Conservation (phyloP, 352 stramenopile species). For the Elongisporangium anandrum region DNA sequence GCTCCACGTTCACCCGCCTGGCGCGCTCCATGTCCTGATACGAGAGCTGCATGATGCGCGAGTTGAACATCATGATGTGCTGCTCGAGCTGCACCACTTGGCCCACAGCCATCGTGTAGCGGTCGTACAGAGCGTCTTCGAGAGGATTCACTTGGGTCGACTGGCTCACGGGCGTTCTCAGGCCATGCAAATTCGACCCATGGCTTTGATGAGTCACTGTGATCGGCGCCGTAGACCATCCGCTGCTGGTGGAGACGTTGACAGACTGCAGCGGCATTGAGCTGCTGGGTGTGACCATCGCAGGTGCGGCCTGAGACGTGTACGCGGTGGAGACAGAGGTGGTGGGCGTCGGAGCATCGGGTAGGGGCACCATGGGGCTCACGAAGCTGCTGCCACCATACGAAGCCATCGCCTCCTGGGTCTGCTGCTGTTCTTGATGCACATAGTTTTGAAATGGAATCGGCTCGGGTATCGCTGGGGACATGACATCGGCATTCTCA, state of each 20-base stretch:
- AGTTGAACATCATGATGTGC: constrained; percentile 28
- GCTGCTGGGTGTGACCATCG: neutral
- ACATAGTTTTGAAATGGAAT: constrained; percentile 15
- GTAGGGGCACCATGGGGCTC: neutral
- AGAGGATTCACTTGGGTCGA: constrained; percentile 27
- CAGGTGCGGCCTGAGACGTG: neutral
- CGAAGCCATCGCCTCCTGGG: neutral
- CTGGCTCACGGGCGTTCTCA: neutral
- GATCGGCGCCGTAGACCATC: neutral
- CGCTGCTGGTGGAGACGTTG: neutral
- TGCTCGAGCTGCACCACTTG: constrained; percentile 40
- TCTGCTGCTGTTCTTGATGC: neutral
- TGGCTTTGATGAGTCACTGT: neutral
- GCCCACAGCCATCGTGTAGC: constrained; percentile 41
- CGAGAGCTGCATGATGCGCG: constrained; percentile 38
- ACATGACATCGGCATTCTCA: neutral
- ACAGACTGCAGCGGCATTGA: neutral
- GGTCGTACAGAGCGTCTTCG: constrained; percentile 49
- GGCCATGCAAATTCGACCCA: neutral
- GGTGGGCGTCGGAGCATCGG: neutral
- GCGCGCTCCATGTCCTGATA: constrained; percentile 37
- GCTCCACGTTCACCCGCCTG: constrained; percentile 16
- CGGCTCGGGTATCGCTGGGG: constrained; percentile 13
- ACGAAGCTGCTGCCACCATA: neutral
- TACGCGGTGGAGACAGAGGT: neutral